Percentiles rank a stretch among this genome's conserved stretches.
Evolutionary conservation across 2,329 filamentous ascomycete species (phyloP).

Genomic region (Penicillium sp.): DNA sequence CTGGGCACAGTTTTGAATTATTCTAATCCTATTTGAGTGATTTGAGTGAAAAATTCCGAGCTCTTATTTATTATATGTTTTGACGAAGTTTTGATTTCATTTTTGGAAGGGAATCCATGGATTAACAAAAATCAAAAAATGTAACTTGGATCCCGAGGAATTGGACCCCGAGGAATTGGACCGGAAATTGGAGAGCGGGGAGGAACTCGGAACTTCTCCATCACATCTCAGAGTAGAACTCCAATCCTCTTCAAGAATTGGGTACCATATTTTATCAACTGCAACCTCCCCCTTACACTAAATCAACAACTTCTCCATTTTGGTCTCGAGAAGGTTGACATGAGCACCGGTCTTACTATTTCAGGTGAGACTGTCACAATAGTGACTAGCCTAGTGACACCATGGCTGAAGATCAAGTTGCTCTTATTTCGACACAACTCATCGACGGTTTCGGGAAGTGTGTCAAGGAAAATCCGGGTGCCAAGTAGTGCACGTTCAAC

Average conservation of each 20-base stretch:
- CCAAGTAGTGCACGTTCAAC: not conserved
- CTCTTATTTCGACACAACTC: too few species aligned
- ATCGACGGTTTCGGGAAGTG: too few species aligned
- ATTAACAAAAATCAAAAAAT: not conserved
- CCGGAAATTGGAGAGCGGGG: not conserved
- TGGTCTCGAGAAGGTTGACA: too few species aligned
- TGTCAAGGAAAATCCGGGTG: too few species aligned
- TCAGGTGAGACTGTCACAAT: too few species aligned
- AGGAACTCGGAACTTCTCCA: not conserved
- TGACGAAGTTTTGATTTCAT: not conserved
- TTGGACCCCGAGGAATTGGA: not conserved
- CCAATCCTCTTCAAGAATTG: not conserved
- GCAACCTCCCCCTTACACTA: not conserved
- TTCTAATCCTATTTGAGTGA: not conserved
- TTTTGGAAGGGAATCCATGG: not conserved
- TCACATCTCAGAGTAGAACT: not conserved
- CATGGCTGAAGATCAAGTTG: too few species aligned
- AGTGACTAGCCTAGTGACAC: too few species aligned
- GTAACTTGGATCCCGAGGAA: not conserved
- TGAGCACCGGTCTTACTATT: too few species aligned
- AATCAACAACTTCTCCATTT: not conserved
- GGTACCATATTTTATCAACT: not conserved
- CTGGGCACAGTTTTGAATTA: too few species aligned
- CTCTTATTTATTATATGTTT: not conserved
- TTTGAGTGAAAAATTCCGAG: not conserved